Base-by-base conservation (phyloP, 768 basidiomycete genomes). In the Leccinum longicurvipes region DNA sequence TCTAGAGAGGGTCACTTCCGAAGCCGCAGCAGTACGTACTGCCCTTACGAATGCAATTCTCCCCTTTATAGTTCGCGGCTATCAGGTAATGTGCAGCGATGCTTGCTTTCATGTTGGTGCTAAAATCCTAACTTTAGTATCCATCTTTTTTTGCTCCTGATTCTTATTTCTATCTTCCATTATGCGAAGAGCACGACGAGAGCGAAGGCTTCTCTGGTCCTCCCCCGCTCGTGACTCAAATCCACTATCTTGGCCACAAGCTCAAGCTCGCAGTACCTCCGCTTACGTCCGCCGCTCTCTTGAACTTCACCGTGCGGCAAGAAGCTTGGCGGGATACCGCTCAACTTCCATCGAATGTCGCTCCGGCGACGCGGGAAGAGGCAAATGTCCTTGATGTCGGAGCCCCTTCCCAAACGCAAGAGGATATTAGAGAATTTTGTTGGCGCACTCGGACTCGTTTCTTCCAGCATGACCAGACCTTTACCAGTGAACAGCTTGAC, bases 101-200 rank as follows among this genome's bases (percentile, higher is more conserved):
- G 9, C 48, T 31, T 25, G 24, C n/a, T 21, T 49, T 25, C 32
- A 28, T 23, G 34, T 15, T n/a, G 15, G 10, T 46, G 45, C 55
- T 64, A 9, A 63, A 53, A 57, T 39, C 28, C n/a, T 29, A 28
- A 27, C 12, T 27, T 12, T 53, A 81, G 79, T 71, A 74, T 53
- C 70, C 79, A 19, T 75, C 76, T 1, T 36, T 73, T 21, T 74
- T 77, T 59, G 77, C 73, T 27, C 76, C 78, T 3, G 80, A 80
- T 55, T 58, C 69, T n/a, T 71, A 71, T 62, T 78, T 79, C 57
- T 63, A 71, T 39, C 65, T 81, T 11, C 78, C 80, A 1, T 51
- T 78, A 24, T 71, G 69, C 24, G 65, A 62, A 27, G 63, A 66
- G 12, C 55, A 66, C 19, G 66, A 70, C 11, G 60, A 59, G 29